A percentile compares a stretch with the other conserved stretches of the same genome.
Evolutionary conservation across 1,284 basidiomycete genomes (phyloP).

Genomic region (Cystobasidiaceae sp.): DNA sequence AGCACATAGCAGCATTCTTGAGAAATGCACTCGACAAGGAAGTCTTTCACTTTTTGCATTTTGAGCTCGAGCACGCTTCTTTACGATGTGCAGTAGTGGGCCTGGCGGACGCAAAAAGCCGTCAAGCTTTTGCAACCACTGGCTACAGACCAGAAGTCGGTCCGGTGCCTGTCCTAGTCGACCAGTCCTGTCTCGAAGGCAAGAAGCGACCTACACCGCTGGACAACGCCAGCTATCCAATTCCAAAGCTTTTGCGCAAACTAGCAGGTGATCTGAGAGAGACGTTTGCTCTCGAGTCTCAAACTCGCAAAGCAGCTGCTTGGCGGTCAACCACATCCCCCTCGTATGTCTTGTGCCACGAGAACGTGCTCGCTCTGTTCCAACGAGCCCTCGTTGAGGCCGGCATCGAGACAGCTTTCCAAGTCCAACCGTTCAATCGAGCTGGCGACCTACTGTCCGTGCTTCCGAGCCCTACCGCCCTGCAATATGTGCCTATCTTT

Average conservation of each 20-base stretch:
- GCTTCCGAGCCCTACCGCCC: neutral
- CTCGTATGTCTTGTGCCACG: neutral
- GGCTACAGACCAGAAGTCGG: neutral
- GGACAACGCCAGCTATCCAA: neutral
- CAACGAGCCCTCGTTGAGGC: neutral
- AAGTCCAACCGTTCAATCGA: neutral
- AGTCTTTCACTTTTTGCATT: neutral
- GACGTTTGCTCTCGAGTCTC: neutral
- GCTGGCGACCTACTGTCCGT: neutral
- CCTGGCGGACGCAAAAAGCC: too few species aligned
- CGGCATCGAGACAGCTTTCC: neutral
- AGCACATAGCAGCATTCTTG: neutral
- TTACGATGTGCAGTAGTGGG: too few species aligned
- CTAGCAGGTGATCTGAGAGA: neutral
- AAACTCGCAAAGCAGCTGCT: neutral
- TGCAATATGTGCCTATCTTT: neutral
- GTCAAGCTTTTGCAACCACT: too few species aligned
- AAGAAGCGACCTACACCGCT: neutral
- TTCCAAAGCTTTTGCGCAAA: neutral
- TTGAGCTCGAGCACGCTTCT: neutral
- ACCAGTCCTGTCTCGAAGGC: neutral
- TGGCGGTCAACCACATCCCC: neutral
- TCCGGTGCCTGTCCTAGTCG: neutral
- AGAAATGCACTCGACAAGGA: neutral
- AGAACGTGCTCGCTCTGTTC: neutral